These are phyloP conservation scores for Gossypium davidsonii DNA, from an alignment of 441 rosid genomes.

Conservation along the genomic window DNA sequence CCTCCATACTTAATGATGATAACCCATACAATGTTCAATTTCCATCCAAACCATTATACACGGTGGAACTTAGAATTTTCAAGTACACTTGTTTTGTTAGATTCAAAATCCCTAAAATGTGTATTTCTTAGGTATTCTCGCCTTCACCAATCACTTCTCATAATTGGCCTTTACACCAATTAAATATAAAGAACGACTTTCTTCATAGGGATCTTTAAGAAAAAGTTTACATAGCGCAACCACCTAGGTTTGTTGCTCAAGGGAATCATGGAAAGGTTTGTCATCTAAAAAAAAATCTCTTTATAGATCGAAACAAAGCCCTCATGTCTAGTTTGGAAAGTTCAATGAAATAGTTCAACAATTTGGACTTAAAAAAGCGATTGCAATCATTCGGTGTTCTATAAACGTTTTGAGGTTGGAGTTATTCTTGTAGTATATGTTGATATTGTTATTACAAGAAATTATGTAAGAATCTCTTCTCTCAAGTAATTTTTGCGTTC, in stretches of 20 bases:
- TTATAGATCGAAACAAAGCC: neutral
- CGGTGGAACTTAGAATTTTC: neutral
- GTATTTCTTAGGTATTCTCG: neutral
- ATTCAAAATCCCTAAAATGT: neutral
- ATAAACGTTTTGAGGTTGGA: too few species aligned
- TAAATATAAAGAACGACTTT: neutral
- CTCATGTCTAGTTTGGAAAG: neutral
- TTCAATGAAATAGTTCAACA: neutral
- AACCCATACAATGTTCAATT: neutral
- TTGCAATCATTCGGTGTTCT: too few species aligned
- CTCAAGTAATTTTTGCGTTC: too few species aligned
- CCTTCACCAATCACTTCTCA: neutral
- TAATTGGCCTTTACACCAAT: neutral
- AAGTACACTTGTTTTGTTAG: neutral
- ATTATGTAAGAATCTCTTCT: too few species aligned
- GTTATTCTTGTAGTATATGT: too few species aligned
- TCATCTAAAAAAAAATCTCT: neutral
- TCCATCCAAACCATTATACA: neutral
- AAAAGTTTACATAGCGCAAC: neutral
- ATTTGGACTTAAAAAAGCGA: neutral
- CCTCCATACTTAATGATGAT: neutral
- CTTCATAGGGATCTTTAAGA: neutral
- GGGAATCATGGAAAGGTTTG: neutral
- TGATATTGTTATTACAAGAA: too few species aligned
- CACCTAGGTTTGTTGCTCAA: neutral